Evolutionary conservation across 768 basidiomycete species (phyloP).

Genomic region (Tremella mesenterica): DNA sequence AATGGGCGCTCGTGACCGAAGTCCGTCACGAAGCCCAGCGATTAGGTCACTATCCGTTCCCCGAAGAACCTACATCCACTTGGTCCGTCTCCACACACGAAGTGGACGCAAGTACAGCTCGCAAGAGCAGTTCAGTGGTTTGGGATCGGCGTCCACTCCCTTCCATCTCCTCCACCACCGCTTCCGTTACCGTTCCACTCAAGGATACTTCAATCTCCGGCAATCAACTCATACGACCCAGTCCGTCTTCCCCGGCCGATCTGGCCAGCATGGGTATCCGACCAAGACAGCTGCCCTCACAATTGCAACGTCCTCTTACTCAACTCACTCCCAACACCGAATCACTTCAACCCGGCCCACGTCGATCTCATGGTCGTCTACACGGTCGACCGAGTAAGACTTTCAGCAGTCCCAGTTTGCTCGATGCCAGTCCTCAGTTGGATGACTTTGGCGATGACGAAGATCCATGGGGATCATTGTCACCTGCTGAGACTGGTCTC

Average conservation of each 20-base stretch:
- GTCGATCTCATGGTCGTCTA: neutral
- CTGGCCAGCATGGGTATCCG: conserved; percentile 10
- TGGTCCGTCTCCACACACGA: conserved; percentile 11
- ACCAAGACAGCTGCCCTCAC: neutral
- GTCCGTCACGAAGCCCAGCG: conserved; percentile 30
- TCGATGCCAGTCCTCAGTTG: conserved; percentile 12
- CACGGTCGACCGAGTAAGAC: conserved; percentile 15
- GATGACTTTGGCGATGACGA: conserved; percentile 16
- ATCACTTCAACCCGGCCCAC: conserved; percentile 3
- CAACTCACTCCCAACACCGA: conserved; percentile 32
- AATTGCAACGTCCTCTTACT: conserved; percentile 22
- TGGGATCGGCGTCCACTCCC: conserved; percentile 6
- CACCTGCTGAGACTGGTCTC: conserved; percentile 23
- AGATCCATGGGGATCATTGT: conserved; percentile 25
- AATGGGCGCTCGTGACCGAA: conserved; percentile 57
- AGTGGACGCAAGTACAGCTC: neutral
- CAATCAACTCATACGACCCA: too few species aligned
- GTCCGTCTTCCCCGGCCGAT: conserved; percentile 33
- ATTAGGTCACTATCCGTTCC: conserved; percentile 26
- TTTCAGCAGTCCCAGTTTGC: conserved; percentile 22
- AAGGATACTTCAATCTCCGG: too few species aligned
- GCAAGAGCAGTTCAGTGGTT: conserved; percentile 4
- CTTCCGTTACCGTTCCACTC: conserved; percentile 1
- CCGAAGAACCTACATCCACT: conserved; percentile 9
- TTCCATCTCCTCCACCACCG: neutral